Percentiles rank a stretch among this genome's conserved stretches.
phyloP scores from a whole-genome alignment of 129 eudicot genomes.

The Sambucus nigra region DNA sequence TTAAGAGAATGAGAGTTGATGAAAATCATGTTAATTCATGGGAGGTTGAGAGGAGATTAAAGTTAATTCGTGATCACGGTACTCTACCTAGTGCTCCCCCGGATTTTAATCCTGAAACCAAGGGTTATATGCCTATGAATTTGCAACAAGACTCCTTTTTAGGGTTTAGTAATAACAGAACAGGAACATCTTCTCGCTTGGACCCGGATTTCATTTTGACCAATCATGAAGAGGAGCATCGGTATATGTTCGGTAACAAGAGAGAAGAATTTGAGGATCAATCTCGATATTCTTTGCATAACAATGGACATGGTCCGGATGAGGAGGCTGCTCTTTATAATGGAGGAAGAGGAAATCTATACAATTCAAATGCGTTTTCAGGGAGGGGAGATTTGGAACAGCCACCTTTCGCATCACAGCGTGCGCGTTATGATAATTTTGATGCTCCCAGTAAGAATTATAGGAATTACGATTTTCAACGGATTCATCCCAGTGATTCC shows the following conservation, averaged over 20 bases:
- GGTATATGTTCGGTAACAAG: slow-evolving; percentile 4
- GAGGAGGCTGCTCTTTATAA: neutral
- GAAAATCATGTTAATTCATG: slow-evolving; percentile 11
- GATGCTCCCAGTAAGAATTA: slow-evolving; percentile 4
- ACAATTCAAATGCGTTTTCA: slow-evolving; percentile 3
- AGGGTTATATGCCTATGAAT: slow-evolving; percentile 11
- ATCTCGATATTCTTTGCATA: slow-evolving; percentile 7
- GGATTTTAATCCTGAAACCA: slow-evolving; percentile 7
- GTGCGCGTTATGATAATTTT: slow-evolving; percentile 1
- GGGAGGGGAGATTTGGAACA: neutral
- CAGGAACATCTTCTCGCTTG: slow-evolving; percentile 3
- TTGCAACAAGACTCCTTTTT: slow-evolving; percentile 14
- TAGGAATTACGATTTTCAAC: neutral
- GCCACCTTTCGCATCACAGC: neutral
- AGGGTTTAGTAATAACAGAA: slow-evolving; percentile 8
- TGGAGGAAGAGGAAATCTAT: slow-evolving; percentile 7
- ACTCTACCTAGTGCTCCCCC: slow-evolving; percentile 6
- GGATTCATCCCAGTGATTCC: neutral
- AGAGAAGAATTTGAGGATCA: slow-evolving; percentile 12
- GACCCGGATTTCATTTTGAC: neutral
- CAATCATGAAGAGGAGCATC: slow-evolving; percentile 8
- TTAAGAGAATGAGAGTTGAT: slow-evolving; percentile 43
- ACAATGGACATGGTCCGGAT: neutral
- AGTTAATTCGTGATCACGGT: slow-evolving; percentile 83
- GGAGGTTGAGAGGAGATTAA: slow-evolving; percentile 58